Evolutionary conservation across 495 filamentous ascomycete species (phyloP), one percentile per base, ranked within the genome.

Genomic region (Penicillium cosmopolitanum): DNA sequence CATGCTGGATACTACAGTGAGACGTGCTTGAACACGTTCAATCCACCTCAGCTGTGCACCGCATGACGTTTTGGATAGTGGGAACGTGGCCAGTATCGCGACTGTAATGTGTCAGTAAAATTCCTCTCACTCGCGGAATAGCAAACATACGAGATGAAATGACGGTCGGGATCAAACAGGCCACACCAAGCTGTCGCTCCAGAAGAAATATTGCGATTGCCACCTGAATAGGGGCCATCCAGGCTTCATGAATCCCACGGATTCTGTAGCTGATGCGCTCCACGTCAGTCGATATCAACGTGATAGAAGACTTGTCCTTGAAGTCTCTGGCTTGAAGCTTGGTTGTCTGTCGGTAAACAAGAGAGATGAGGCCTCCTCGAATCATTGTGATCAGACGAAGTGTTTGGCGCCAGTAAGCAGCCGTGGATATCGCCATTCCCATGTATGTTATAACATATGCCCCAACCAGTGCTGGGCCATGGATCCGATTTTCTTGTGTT

Each of bases 381-480:
- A 74, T 61, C 72, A 80, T 83, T 19, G 80, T 83, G n/a, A 81
- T 67, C 33, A 75, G 63, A 0, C 84, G 79, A 53, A 76, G 78
- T 15, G 74, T 73, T 40, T 76, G 70, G 43, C 86, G 83, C 66
- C 77, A 77, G 52, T 87, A 85, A 42, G 80, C 68, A 0, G 75
- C 77, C 0, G 62, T 79, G 1, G 82, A 66, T 18, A 72, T 38
- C 66, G 85, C 83, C 23, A 87, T 81, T 0, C 84, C 82, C 34
- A 77, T 58, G 61, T 87, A 87, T 1, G 86, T 79, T 2, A 84
- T 50, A 25, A 77, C 65, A 53, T 78, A 82, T 0, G 84, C 85
- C 9, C 81, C 85, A 43, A 88, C 82, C 47, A 87, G 64, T 10
- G 84, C 82, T 55, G 82, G 82, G 4, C 85, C 82, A 47, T 77